Evolutionary conservation across 306 rosid species (phyloP).

Genomic region (Castanopsis chinensis): DNA sequence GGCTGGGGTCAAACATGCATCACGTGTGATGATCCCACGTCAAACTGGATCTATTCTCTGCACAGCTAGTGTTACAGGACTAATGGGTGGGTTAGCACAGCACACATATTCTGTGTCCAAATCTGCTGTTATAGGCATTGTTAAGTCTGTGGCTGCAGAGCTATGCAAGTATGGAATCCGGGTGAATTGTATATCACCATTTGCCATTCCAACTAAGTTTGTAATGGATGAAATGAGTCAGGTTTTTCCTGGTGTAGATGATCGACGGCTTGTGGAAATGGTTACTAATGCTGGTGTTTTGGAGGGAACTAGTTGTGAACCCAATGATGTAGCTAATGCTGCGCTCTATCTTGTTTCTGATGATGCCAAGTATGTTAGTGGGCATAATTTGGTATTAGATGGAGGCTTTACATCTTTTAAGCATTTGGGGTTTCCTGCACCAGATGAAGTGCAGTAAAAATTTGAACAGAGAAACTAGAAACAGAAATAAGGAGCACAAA

Average conservation of each 20-base stretch:
- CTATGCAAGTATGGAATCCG: slow-evolving; percentile 65
- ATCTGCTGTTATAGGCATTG: slow-evolving; percentile 64
- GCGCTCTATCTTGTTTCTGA: slow-evolving; percentile 80
- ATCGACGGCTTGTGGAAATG: slow-evolving; percentile 36
- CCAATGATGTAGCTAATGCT: slow-evolving; percentile 71
- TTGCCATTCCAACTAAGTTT: slow-evolving; percentile 67
- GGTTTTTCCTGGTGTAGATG: slow-evolving; percentile 47
- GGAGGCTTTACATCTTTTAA: slow-evolving; percentile 89
- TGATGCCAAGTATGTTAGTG: slow-evolving; percentile 77
- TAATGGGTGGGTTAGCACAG: slow-evolving; percentile 74
- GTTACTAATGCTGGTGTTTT: slow-evolving; percentile 46
- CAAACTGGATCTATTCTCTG: slow-evolving; percentile 67
- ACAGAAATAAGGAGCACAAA: background rate
- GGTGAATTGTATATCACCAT: slow-evolving; percentile 75
- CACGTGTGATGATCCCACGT: slow-evolving; percentile 80
- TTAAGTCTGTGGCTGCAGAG: slow-evolving; percentile 63
- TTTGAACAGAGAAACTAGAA: background rate
- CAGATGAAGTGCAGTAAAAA: slow-evolving; percentile 45
- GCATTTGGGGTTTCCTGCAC: slow-evolving; percentile 46
- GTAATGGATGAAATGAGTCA: slow-evolving; percentile 49
- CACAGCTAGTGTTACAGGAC: slow-evolving; percentile 78
- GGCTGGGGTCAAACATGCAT: slow-evolving; percentile 77
- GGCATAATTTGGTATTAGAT: slow-evolving; percentile 81
- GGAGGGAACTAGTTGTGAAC: slow-evolving; percentile 64
- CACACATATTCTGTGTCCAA: slow-evolving; percentile 78